phyloP scores from a whole-genome alignment of 306 rosid genomes.

The Corylus avellana region DNA sequence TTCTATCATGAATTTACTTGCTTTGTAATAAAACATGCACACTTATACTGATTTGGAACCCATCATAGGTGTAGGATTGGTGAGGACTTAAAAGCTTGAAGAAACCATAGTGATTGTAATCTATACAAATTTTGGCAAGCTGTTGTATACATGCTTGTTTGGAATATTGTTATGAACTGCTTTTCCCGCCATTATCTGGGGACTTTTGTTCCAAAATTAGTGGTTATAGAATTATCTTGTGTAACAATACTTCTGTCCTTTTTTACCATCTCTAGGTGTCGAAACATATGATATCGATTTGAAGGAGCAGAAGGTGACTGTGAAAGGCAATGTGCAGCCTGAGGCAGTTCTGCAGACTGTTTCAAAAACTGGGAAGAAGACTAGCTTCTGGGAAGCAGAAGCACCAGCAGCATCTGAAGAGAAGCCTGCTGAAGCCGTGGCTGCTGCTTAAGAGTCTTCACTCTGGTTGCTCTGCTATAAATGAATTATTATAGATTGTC shows the following conservation, averaged over 20 bases:
- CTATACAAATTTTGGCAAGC: not conserved
- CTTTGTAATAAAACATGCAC: not conserved
- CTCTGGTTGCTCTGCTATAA: constrained; percentile 19
- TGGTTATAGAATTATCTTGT: not conserved
- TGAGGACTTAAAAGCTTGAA: too few relatives aligned
- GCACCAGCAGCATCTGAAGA: constrained; percentile 37
- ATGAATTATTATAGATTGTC: constrained; percentile 17
- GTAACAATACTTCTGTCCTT: constrained; percentile 7
- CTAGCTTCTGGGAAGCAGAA: constrained; percentile 72
- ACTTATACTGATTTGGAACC: too few relatives aligned
- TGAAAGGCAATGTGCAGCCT: constrained; percentile 68
- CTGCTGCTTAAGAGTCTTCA: constrained; percentile 41
- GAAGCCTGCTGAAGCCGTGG: constrained; percentile 51
- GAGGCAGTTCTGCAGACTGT: constrained; percentile 76
- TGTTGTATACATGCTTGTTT: not conserved
- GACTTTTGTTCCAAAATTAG: not conserved
- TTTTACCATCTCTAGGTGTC: constrained; percentile 57
- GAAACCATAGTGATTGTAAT: not conserved
- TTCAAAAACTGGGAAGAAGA: constrained; percentile 88
- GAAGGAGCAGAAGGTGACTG: constrained; percentile 91
- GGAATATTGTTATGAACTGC: not conserved
- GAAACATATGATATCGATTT: constrained; percentile 85
- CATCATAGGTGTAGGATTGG: too few relatives aligned
- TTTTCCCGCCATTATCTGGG: not conserved
- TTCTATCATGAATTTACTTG: not conserved